Evolutionary conservation across 2,329 filamentous ascomycete species (phyloP).

Genomic region (Verticillium nonalfalfae): DNA sequence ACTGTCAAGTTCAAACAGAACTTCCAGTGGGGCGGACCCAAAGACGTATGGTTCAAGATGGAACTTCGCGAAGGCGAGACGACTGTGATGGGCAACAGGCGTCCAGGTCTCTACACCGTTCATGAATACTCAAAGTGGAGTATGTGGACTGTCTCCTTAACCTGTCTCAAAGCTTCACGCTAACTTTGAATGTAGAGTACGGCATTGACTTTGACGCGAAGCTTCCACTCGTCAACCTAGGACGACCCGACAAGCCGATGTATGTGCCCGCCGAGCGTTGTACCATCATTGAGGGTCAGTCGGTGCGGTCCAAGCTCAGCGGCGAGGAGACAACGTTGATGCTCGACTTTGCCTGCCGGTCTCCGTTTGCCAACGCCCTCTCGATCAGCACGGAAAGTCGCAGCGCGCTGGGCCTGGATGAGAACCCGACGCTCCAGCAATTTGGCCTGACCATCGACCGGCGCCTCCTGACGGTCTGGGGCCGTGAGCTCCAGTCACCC

Average conservation of each 20-base stretch:
- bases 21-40: constrained; percentile 14
- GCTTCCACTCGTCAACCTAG: constrained; percentile 61
- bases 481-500: constrained; percentile 60
- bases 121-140: constrained; percentile 36
- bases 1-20: not conserved
- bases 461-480: constrained; percentile 64
- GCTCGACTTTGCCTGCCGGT: constrained; percentile 66
- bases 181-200: constrained; percentile 1
- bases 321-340: constrained; percentile 58
- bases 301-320: constrained; percentile 51
- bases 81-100: constrained; percentile 10
- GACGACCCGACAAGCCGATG: constrained; percentile 45
- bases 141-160: constrained; percentile 17
- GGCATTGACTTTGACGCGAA: constrained; percentile 12
- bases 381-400: constrained; percentile 57
- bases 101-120: constrained; percentile 23
- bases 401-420: constrained; percentile 49
- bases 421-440: constrained; percentile 23
- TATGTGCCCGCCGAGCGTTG: constrained; percentile 66
- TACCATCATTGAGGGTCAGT: constrained; percentile 57
- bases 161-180: not conserved
- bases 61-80: constrained; percentile 10
- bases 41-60: constrained; percentile 24
- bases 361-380: constrained; percentile 58
- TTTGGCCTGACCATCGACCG: constrained; percentile 61